Base-by-base conservation (phyloP, 129 eudicot species). In the Silybum marianum region DNA sequence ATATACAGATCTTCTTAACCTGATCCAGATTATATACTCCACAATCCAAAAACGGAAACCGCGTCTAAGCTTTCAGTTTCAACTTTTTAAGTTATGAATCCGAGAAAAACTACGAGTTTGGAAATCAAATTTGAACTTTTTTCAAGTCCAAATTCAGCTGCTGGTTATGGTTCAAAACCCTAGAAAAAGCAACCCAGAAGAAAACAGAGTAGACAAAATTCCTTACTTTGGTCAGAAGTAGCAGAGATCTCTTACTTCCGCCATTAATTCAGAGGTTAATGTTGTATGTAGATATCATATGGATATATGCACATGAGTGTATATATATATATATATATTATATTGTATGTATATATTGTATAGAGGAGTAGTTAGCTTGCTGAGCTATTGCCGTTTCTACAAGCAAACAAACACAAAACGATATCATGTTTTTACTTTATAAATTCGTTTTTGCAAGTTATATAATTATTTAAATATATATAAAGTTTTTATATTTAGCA, bases 161-260 rank as follows among this genome's bases (percentile, higher is more conserved):
- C 5, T 34, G 78, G 68, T 44, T 76, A 81, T 75, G 84, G 81
- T 39, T 71, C 66, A 6, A 77, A 89, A 82, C 88, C 86, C 86
- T 78, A 89, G 73, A 48, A 84, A 68, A 36, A 75, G 78, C 32
- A 72, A 81, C 32, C 23, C 76, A 26, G 6, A 51, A 79, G 54
- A 63, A 28, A 70, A 73, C 72, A 83, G 78, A 72, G 86, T 71
- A 19, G 79, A 39, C 28, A 63, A 78, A 80, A 88, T 92, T 90
- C 95, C 78, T 88, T 87, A 79, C 93, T 88, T 87, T 73, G 66
- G 78, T 42, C 68, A 67, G 77, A 90, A 90, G 97, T 80, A 88
- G 86, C 79, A 77, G 84, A 90, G 87, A 87, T 92, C 83, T 84
- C 94, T 92, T 90, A 42, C 94, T 88, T 90, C 82, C 72, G 73